Evolutionary conservation across 2,329 filamentous ascomycete genomes (phyloP), one percentile per base, ranked within the genome.

Genomic region (Arthrobotrys iridis): DNA sequence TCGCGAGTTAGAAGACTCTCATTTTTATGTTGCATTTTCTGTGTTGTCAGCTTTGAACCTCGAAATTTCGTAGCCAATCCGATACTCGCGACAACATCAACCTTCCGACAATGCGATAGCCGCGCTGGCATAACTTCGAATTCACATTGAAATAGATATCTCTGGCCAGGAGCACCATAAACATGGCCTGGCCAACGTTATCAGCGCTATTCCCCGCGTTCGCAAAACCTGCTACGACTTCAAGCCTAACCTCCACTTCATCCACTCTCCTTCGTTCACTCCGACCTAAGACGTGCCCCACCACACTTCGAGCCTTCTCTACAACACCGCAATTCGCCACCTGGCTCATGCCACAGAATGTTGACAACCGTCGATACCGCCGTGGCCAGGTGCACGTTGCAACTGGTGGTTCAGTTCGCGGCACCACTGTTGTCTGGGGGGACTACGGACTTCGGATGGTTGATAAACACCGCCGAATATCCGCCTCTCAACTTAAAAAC

Each of bases 401-500:
- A 22, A 99, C 93, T 0, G 95, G 95, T 77, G 95, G 95, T 76
- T 96, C 92, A 65, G 89, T 87, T 35, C 93, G 96, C 82, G 95
- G 95, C 79, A 99, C 95, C 35, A 98, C 94, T 0, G 91, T 99
- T 18, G 89, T 96, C 68, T 98, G 93, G 93, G 95, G 95, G 65
- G 93, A 98, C 82, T 99, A 93, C 81, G 95, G 95, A 6, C 85
- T 99, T 79, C 91, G 95, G 68, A 95, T 99, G 89, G 89, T 87
- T 77, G 95, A 99, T 83, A 92, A 97, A 82, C 91, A 97, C 84
- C 91, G 95, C 70, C 89, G 95, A 80, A 92, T 99, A 81, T 93
- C 91, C 78, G 92, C 95, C 22, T 85, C 88, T 78, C 92, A 96
- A 79, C 87, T 99, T 77, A 93, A 93, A 84, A 90, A 93, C 81